Conservation (phyloP, 352 stramenopile genomes). For the Thraustochytrium striatum region DNA sequence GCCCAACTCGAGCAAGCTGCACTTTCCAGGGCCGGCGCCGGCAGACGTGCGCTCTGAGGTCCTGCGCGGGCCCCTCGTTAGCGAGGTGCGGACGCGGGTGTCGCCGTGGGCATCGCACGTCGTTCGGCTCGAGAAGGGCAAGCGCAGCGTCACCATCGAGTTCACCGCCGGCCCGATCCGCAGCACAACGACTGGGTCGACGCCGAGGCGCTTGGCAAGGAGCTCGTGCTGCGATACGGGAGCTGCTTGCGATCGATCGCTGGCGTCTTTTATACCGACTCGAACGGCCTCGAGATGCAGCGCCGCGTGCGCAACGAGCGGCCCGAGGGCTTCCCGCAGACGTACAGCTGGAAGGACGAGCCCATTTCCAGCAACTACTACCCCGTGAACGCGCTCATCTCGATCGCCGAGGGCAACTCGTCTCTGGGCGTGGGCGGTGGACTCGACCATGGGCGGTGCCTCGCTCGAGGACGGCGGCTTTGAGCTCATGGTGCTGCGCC, state of each 20-base stretch:
- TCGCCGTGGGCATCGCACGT: conserved; percentile 81
- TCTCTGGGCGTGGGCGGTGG: conserved; percentile 67
- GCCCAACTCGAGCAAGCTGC: conserved; percentile 67
- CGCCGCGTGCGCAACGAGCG: conserved; percentile 48
- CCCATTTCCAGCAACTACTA: conserved; percentile 94
- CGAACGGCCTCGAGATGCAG: conserved; percentile 54
- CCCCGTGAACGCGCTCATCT: conserved; percentile 88
- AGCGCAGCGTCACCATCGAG: conserved; percentile 86
- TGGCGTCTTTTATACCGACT: conserved; percentile 53
- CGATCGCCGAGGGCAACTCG: conserved; percentile 76
- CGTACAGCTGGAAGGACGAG: conserved; percentile 57
- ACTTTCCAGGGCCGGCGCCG: conserved; percentile 30
- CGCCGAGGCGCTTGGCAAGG: conserved; percentile 19
- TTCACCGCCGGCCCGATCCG: conserved; percentile 83
- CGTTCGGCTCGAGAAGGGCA: conserved; percentile 73
- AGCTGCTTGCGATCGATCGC: neutral
- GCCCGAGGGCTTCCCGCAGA: conserved; percentile 50
- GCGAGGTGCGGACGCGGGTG: conserved; percentile 69
- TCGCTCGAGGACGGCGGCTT: conserved; percentile 82
- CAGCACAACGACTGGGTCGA: neutral
- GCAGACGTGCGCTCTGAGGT: conserved; percentile 52
- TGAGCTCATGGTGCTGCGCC: conserved; percentile 97
- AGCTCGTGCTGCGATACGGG: conserved; percentile 30
- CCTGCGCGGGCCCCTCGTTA: conserved; percentile 56
- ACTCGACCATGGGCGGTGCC: conserved; percentile 81